These are phyloP conservation scores for Puccinia novopanici DNA, from an alignment of 1,284 basidiomycete species.

Conservation along the genomic window DNA sequence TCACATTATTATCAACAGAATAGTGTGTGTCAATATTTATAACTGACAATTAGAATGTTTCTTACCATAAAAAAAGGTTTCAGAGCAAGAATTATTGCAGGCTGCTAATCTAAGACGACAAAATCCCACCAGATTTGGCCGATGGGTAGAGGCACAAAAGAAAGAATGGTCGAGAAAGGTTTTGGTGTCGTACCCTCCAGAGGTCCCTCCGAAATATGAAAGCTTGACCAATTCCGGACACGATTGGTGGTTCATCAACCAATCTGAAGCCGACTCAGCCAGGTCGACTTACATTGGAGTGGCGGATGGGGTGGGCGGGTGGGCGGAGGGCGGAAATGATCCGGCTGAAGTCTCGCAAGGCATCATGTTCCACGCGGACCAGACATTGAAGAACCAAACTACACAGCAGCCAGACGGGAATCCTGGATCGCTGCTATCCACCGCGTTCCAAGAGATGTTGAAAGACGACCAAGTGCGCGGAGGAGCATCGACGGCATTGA, in stretches of 20 bases:
- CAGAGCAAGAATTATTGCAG: background rate
- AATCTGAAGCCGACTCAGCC: background rate
- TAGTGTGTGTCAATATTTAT: too few relatives aligned
- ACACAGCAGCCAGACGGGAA: background rate
- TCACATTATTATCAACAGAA: background rate
- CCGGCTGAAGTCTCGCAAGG: constrained; percentile 46
- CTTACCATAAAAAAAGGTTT: background rate
- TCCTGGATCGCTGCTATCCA: background rate
- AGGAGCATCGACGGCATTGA: constrained; percentile 41
- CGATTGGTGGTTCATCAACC: constrained; percentile 49
- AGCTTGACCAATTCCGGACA: constrained; percentile 36
- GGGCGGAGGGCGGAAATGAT: constrained; percentile 35
- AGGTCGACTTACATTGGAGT: constrained; percentile 13
- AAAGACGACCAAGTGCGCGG: constrained; percentile 17
- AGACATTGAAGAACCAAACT: background rate
- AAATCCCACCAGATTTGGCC: background rate
- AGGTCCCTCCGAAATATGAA: constrained; percentile 8
- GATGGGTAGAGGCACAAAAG: constrained; percentile 32
- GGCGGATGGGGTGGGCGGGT: constrained; percentile 47
- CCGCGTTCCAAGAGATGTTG: constrained; percentile 26
- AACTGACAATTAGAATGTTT: too few relatives aligned
- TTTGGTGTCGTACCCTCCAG: background rate
- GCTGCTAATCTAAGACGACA: background rate
- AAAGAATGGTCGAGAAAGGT: background rate
- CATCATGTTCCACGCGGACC: constrained; percentile 35